Conservation (phyloP, 768 basidiomycete genomes). For the Panaeolus cyanescens region DNA sequence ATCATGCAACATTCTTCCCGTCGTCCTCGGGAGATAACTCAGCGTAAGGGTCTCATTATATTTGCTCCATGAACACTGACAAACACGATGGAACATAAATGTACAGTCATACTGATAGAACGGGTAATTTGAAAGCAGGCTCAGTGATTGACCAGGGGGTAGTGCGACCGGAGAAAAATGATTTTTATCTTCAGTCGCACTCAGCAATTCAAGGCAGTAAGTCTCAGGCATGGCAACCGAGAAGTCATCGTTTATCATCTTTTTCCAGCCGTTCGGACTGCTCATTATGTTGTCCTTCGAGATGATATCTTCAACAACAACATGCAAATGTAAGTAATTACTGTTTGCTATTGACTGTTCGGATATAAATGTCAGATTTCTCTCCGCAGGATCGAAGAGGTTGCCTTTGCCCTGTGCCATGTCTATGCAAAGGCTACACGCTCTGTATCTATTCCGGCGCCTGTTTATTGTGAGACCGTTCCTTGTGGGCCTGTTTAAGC, state of each 20-base stretch:
- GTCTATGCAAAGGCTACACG: slow-evolving; percentile 32
- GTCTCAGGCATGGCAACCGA: too few species aligned
- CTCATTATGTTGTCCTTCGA: slow-evolving; percentile 27
- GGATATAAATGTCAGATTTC: too few species aligned
- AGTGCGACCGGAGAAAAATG: slow-evolving; percentile 44
- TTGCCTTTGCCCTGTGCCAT: slow-evolving; percentile 25
- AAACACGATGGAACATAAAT: too few species aligned
- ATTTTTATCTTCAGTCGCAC: slow-evolving; percentile 62
- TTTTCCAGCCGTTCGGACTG: slow-evolving; percentile 20
- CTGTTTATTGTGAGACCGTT: slow-evolving; percentile 30
- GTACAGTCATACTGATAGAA: slow-evolving; percentile 13
- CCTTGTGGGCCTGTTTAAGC: background rate
- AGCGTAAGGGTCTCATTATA: background rate
- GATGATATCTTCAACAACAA: slow-evolving; percentile 21
- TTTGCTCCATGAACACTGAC: too few species aligned
- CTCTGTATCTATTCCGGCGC: slow-evolving; percentile 31
- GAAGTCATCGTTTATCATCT: too few species aligned
- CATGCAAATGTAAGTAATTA: slow-evolving; percentile 4
- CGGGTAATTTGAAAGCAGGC: slow-evolving; percentile 55
- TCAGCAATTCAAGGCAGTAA: slow-evolving; percentile 55
- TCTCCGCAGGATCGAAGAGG: slow-evolving; percentile 26
- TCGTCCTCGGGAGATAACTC: background rate
- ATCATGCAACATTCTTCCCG: too few species aligned
- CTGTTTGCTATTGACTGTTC: background rate
- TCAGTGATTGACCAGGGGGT: slow-evolving; percentile 43